A percentile compares a stretch with the other conserved stretches of the same genome.
Conservation (phyloP, 2,329 filamentous ascomycete genomes). For the Aspergillus versicolor region DNA sequence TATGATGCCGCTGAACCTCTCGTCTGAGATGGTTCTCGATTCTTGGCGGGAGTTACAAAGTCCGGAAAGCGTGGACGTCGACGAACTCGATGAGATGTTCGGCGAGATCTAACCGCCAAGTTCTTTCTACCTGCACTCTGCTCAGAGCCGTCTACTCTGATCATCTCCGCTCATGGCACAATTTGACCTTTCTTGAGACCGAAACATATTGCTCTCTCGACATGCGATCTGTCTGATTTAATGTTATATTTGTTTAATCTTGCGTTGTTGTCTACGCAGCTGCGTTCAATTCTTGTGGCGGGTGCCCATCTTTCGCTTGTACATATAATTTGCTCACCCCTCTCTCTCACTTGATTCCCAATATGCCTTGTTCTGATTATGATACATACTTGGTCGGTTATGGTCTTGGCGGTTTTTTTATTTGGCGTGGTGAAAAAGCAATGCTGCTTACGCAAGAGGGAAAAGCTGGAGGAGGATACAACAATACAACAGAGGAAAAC, state of each 20-base stretch:
- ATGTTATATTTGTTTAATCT: slow-evolving; percentile 19
- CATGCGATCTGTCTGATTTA: slow-evolving; percentile 10
- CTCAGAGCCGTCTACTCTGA: neutral
- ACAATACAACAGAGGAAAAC: neutral
- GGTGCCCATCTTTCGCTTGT: slow-evolving; percentile 12
- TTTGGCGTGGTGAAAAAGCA: slow-evolving; percentile 9
- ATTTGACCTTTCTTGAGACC: slow-evolving; percentile 3
- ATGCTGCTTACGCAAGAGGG: slow-evolving; percentile 5
- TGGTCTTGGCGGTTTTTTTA: slow-evolving; percentile 8
- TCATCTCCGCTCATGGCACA: slow-evolving; percentile 10
- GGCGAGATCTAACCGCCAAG: slow-evolving; percentile 61
- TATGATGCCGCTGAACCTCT: slow-evolving; percentile 26
- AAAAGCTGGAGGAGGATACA: neutral
- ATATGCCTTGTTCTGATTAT: slow-evolving; percentile 19
- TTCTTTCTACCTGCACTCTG: neutral
- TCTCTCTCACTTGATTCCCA: slow-evolving; percentile 14
- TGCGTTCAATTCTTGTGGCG: slow-evolving; percentile 5
- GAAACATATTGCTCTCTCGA: neutral
- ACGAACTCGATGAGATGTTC: slow-evolving; percentile 87
- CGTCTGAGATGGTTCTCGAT: slow-evolving; percentile 43
- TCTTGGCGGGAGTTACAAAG: slow-evolving; percentile 65
- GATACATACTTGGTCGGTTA: slow-evolving; percentile 18
- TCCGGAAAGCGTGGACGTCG: slow-evolving; percentile 86
- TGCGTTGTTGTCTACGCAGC: neutral
- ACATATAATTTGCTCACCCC: slow-evolving; percentile 17